These are phyloP conservation scores for Aspergillus diversus DNA, from an alignment of 495 filamentous ascomycete genomes.

Conservation along the genomic window DNA sequence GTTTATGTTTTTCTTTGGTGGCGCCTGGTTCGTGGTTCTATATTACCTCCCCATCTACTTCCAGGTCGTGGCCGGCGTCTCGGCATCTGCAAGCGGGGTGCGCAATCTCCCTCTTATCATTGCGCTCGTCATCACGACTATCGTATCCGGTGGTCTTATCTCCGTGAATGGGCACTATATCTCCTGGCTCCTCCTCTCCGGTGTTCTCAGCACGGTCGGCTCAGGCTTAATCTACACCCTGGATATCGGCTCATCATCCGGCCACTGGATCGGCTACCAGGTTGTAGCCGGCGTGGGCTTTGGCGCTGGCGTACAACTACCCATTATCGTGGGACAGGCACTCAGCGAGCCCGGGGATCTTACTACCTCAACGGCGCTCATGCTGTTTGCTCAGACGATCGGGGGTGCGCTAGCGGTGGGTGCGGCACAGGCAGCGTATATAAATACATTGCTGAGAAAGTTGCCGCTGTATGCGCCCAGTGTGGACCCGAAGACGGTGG, in stretches of 20 bases:
- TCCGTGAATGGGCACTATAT: neutral
- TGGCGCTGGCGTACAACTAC: constrained; percentile 61
- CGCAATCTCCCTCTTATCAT: neutral
- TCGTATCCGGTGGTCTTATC: neutral
- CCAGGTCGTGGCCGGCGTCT: neutral
- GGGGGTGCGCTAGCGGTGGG: neutral
- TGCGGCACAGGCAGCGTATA: neutral
- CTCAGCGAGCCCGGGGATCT: constrained; percentile 59
- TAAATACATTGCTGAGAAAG: neutral
- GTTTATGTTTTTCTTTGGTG: neutral
- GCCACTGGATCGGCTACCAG: constrained; percentile 72
- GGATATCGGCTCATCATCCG: constrained; percentile 40
- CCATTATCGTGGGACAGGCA: constrained; percentile 62
- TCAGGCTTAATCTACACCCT: constrained; percentile 66
- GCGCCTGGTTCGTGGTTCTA: neutral
- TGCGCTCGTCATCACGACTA: neutral
- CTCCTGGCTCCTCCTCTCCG: neutral
- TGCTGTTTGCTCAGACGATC: constrained; percentile 58
- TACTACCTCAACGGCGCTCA: constrained; percentile 56
- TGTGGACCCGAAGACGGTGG: neutral
- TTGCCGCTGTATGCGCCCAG: neutral
- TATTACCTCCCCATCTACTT: constrained; percentile 4
- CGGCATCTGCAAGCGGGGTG: neutral
- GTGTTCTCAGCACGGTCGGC: constrained; percentile 55
- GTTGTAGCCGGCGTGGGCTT: constrained; percentile 63